Evolutionary conservation across 768 basidiomycete species (phyloP).

Genomic region (Suillus subalutaceus): DNA sequence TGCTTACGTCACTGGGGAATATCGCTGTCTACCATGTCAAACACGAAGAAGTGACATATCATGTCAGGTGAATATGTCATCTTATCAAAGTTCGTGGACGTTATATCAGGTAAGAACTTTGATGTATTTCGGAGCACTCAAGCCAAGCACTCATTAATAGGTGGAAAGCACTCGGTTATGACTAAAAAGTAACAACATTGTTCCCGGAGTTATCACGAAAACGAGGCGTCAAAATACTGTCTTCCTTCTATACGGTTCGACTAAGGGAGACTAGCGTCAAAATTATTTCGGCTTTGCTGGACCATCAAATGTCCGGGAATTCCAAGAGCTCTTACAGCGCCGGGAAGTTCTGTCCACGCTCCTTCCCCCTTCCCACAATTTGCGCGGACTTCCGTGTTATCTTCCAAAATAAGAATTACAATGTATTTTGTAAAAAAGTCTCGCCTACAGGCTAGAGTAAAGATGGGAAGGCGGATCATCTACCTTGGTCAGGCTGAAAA

Average conservation of each 20-base stretch:
- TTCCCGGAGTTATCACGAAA: not conserved
- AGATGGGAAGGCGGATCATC: constrained; percentile 20
- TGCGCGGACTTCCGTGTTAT: constrained; percentile 5
- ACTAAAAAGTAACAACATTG: not conserved
- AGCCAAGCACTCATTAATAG: not conserved
- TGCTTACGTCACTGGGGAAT: not conserved
- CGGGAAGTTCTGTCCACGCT: constrained; percentile 1
- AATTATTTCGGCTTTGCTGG: not conserved
- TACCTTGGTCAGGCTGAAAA: constrained; percentile 61
- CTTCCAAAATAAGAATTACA: constrained; percentile 8
- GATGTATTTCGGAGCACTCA: not conserved
- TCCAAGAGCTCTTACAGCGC: not conserved
- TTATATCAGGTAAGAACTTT: not conserved
- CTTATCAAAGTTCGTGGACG: constrained; percentile 1
- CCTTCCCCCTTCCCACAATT: constrained; percentile 7
- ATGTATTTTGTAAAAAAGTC: not conserved
- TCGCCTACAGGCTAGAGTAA: not conserved
- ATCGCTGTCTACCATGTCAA: not conserved
- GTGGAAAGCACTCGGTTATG: not conserved
- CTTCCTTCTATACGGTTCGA: too few relatives aligned
- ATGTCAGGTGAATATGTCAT: not conserved
- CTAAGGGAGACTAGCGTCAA: not conserved
- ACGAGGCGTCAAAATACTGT: not conserved
- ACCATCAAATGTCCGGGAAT: not conserved
- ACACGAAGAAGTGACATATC: not conserved